These are phyloP conservation scores for Hypoxylon sp. DNA, from an alignment of 2,329 filamentous ascomycete species.

Conservation along the genomic window DNA sequence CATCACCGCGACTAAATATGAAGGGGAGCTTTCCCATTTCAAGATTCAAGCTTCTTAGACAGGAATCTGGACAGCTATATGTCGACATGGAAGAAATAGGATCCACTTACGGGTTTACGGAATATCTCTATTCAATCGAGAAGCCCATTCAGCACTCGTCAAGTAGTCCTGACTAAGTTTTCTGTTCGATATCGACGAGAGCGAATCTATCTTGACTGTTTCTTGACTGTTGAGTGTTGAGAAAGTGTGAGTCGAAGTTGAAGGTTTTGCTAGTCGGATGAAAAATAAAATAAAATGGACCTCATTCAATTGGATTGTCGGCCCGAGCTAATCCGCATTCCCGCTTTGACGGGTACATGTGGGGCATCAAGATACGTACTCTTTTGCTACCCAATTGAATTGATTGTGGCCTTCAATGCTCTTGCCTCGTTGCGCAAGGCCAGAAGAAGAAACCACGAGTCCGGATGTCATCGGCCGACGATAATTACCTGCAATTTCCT, in stretches of 20 bases:
- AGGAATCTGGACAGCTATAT: neutral
- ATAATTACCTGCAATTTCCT: constrained; percentile 22
- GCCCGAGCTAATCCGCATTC: constrained; percentile 23
- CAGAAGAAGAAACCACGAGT: neutral
- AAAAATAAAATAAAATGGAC: constrained; percentile 14
- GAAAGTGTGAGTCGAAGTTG: constrained; percentile 23
- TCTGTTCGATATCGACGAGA: constrained; percentile 9
- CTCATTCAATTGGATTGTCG: constrained; percentile 28
- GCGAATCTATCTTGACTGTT: neutral
- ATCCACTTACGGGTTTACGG: constrained; percentile 30
- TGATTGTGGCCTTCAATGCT: neutral
- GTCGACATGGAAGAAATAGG: neutral
- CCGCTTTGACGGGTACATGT: neutral
- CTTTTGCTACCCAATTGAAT: neutral
- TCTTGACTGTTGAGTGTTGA: neutral
- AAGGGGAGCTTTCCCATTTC: neutral
- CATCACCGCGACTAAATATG: constrained; percentile 67
- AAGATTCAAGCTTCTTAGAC: neutral
- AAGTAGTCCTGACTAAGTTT: constrained; percentile 4
- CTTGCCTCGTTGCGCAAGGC: constrained; percentile 18
- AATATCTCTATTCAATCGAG: constrained; percentile 1
- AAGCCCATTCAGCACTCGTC: constrained; percentile 14
- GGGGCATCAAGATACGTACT: neutral
- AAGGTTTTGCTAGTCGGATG: constrained; percentile 23
- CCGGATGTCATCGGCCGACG: neutral